A percentile compares a stretch with the other conserved stretches of the same genome.
phyloP scores from a whole-genome alignment of 2,329 filamentous ascomycete genomes.

The Paradendryphiella salina region DNA sequence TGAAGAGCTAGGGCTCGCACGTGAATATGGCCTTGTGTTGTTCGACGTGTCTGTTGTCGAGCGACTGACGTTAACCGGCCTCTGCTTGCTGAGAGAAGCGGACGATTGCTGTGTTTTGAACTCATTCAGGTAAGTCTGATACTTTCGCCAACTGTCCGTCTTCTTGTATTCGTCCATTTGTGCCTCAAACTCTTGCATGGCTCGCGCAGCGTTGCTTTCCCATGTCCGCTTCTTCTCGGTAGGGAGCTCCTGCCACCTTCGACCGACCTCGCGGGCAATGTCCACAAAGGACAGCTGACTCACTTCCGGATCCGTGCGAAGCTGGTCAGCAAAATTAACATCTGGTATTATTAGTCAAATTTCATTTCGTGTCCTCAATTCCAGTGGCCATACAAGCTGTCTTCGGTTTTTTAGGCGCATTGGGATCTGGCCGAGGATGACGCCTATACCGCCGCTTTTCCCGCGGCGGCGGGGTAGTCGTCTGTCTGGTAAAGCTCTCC shows the following conservation, averaged over 20 bases:
- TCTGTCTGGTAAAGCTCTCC: constrained; percentile 33
- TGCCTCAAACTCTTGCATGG: constrained; percentile 46
- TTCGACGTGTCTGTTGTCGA: constrained; percentile 30
- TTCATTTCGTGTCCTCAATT: not conserved
- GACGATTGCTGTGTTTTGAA: constrained; percentile 40
- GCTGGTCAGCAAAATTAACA: constrained; percentile 49
- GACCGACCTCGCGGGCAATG: constrained; percentile 46
- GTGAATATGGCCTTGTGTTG: constrained; percentile 28
- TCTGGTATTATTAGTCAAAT: constrained; percentile 30
- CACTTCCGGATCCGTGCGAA: constrained; percentile 43
- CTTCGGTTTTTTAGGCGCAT: constrained; percentile 49
- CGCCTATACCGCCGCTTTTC: constrained; percentile 47
- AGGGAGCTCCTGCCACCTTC: constrained; percentile 45
- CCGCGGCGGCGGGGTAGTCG: constrained; percentile 26
- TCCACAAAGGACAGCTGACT: constrained; percentile 45
- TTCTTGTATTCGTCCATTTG: constrained; percentile 49
- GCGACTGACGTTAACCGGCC: constrained; percentile 24
- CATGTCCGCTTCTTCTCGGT: constrained; percentile 44
- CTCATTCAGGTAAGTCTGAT: constrained; percentile 43
- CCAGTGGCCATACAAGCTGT: constrained; percentile 41
- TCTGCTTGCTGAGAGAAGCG: constrained; percentile 19
- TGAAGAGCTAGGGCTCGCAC: constrained; percentile 36
- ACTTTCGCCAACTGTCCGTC: constrained; percentile 44
- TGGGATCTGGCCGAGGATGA: constrained; percentile 43
- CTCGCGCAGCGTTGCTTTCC: constrained; percentile 45